Conservation (phyloP, 169 alveolate genomes). For the Plasmodium cynomolgi region DNA sequence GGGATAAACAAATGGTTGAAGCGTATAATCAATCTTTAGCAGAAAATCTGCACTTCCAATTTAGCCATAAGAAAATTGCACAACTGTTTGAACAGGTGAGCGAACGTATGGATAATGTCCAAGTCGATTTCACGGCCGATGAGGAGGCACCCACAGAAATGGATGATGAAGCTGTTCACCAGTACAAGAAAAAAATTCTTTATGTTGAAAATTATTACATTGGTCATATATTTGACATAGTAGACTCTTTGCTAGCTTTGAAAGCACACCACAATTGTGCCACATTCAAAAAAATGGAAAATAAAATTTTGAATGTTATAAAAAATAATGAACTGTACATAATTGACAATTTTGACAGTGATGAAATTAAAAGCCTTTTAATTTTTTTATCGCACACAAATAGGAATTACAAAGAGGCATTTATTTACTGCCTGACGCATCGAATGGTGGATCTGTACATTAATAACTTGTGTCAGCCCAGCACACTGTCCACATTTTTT, state of each 20-base stretch:
- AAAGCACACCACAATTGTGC: constrained; percentile 52
- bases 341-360: constrained; percentile 63
- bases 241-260: constrained; percentile 36
- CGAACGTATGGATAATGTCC: constrained; percentile 8
- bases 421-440: constrained; percentile 56
- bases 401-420: constrained; percentile 49
- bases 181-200: constrained; percentile 34
- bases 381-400: constrained; percentile 48
- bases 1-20: neutral
- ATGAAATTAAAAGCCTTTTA: constrained; percentile 68
- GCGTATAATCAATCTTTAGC: constrained; percentile 17
- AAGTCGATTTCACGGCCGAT: constrained; percentile 5
- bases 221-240: constrained; percentile 52
- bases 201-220: constrained; percentile 59
- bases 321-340: constrained; percentile 70
- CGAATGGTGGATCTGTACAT: constrained; percentile 56
- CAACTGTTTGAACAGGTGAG: neutral
- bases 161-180: neutral
- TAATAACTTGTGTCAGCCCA: constrained; percentile 29
- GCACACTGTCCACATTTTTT: constrained; percentile 17
- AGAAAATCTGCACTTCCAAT: constrained; percentile 45
- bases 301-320: constrained; percentile 36
- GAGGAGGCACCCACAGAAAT: neutral
- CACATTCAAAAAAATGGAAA: constrained; percentile 21
- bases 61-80: neutral